These are phyloP conservation scores for Pythium volutum DNA, from an alignment of 352 stramenopile genomes.

Conservation along the genomic window DNA sequence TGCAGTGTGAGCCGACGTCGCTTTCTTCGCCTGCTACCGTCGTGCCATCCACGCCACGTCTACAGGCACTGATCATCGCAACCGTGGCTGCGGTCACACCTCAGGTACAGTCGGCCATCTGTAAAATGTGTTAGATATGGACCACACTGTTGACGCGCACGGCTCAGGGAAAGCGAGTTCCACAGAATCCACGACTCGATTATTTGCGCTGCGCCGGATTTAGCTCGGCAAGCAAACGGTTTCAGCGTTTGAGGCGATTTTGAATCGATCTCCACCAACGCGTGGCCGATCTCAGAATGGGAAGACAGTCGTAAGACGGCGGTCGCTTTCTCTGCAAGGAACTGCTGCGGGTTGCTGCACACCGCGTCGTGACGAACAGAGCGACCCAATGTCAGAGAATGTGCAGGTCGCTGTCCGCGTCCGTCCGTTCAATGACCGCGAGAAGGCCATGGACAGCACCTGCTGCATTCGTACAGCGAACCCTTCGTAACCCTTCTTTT, in stretches of 20 bases:
- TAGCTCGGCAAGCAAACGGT: background rate
- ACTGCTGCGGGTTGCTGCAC: background rate
- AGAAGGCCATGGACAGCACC: constrained; percentile 67
- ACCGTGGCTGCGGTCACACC: too few relatives aligned
- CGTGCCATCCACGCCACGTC: background rate
- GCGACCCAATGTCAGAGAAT: constrained; percentile 64
- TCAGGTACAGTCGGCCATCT: too few relatives aligned
- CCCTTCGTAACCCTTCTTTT: background rate
- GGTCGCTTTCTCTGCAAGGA: background rate
- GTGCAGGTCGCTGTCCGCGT: constrained; percentile 83
- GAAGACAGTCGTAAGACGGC: background rate
- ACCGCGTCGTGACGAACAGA: background rate
- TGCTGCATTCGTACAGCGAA: constrained; percentile 48
- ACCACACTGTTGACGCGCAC: background rate
- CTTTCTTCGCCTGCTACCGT: background rate
- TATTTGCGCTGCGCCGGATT: background rate
- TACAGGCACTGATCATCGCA: background rate
- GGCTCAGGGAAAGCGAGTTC: background rate
- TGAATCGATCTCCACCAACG: background rate
- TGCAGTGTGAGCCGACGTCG: background rate
- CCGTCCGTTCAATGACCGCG: constrained; percentile 78
- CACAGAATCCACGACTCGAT: background rate
- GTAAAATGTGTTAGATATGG: background rate
- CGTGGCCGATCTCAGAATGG: background rate
- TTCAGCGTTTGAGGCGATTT: background rate